A percentile compares a stretch with the other conserved stretches of the same genome.
Evolutionary conservation across 129 eudicot genomes (phyloP).

Genomic region (Centella asiatica): DNA sequence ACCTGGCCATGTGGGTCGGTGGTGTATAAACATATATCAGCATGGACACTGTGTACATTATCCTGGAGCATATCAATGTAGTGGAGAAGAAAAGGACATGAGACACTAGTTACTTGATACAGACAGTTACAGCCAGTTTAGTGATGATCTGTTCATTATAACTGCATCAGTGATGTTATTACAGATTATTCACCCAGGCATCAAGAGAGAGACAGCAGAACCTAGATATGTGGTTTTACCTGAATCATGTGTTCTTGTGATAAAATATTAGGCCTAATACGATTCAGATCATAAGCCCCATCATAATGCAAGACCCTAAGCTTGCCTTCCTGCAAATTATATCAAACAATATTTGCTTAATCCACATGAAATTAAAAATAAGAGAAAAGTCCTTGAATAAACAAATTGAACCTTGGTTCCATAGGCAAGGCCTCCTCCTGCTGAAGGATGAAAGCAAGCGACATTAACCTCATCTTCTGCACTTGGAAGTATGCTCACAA

Average conservation of each 20-base stretch:
- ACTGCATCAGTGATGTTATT: constrained; percentile 5
- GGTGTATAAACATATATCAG: too few relatives aligned
- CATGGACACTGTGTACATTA: too few relatives aligned
- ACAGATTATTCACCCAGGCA: constrained; percentile 4
- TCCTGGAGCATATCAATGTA: too few relatives aligned
- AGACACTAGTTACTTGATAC: too few relatives aligned
- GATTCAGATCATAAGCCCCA: constrained; percentile 23
- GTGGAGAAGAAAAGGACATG: too few relatives aligned
- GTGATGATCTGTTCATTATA: neutral
- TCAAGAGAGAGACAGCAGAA: constrained; percentile 13
- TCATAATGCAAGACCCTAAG: constrained; percentile 57
- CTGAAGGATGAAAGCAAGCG: constrained; percentile 67
- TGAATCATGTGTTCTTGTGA: constrained; percentile 41
- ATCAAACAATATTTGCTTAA: constrained; percentile 5
- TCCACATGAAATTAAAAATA: constrained; percentile 3
- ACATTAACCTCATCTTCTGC: constrained; percentile 75
- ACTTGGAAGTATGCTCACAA: constrained; percentile 71
- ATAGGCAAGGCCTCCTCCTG: constrained; percentile 63
- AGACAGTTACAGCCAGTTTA: too few relatives aligned
- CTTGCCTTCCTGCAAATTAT: constrained; percentile 52
- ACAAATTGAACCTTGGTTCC: constrained; percentile 52
- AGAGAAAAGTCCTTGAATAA: neutral
- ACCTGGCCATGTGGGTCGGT: too few relatives aligned
- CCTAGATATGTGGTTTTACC: constrained; percentile 37
- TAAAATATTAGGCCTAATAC: constrained; percentile 22